Percentiles rank a stretch among this genome's conserved stretches.
Evolutionary conservation across 1,139 yeast genomes (phyloP).

Genomic region (Yamadazyma songkhlaensis): DNA sequence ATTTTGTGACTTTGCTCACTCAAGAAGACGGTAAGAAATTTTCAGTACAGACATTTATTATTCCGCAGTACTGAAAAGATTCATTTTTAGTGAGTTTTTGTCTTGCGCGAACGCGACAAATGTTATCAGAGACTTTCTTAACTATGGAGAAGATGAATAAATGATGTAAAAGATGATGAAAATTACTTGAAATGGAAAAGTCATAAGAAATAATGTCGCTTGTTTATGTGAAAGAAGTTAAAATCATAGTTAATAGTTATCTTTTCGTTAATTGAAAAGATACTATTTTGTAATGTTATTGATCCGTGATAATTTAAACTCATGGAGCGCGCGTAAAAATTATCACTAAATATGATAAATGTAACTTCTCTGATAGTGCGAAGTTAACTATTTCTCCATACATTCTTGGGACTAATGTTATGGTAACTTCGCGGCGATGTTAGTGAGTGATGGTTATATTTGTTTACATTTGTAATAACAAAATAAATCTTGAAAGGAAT

Average conservation of each 20-base stretch:
- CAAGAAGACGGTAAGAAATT: not conserved
- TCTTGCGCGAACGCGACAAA: not conserved
- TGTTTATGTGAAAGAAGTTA: too few species aligned
- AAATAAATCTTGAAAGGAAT: not conserved
- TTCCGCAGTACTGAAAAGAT: not conserved
- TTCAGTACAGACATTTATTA: constrained; percentile 3
- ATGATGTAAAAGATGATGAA: too few species aligned
- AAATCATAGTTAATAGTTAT: not conserved
- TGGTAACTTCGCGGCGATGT: too few species aligned
- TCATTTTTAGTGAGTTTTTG: not conserved
- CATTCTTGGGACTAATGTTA: too few species aligned
- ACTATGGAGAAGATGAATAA: not conserved
- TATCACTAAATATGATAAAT: not conserved
- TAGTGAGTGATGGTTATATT: not conserved
- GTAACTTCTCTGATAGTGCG: not conserved
- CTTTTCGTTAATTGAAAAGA: not conserved
- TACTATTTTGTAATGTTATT: not conserved
- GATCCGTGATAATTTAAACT: not conserved
- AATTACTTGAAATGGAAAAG: not conserved
- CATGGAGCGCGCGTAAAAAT: not conserved
- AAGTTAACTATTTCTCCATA: not conserved
- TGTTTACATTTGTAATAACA: not conserved
- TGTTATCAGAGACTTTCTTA: not conserved
- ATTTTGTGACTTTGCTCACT: not conserved
- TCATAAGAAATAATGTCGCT: not conserved